phyloP scores from a whole-genome alignment of 164 flowering plant species.

The Chimonanthus praecox region DNA sequence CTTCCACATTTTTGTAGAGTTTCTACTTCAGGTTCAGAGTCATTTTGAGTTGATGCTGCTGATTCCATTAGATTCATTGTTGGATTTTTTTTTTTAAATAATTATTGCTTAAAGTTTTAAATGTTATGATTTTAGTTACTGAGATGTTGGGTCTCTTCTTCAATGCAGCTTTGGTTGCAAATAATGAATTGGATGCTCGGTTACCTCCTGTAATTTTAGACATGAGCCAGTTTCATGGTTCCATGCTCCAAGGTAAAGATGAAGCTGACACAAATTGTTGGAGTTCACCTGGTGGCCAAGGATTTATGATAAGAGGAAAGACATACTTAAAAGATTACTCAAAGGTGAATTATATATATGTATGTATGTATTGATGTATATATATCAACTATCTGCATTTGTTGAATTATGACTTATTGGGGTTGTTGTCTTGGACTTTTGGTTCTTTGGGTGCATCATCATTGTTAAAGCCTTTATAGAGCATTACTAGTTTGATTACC shows the following conservation, averaged over 20 bases:
- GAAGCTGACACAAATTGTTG: constrained; percentile 71
- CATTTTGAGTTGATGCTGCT: no score
- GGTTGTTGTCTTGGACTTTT: neutral
- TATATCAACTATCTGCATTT: neutral
- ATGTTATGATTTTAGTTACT: neutral
- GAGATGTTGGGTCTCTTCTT: constrained; percentile 4
- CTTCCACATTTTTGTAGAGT: no score
- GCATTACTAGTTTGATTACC: no score
- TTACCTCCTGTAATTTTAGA: constrained; percentile 42
- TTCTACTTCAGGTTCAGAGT: no score
- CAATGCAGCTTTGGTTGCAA: constrained; percentile 39
- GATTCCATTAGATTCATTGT: neutral
- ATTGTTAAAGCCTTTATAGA: neutral
- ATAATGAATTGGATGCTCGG: constrained; percentile 43
- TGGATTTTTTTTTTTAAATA: no score
- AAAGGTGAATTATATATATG: constrained; percentile 43
- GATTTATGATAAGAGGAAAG: constrained; percentile 88
- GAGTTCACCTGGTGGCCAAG: constrained; percentile 69
- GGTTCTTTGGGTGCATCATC: neutral
- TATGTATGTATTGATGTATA: no score
- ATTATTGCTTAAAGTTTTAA: neutral
- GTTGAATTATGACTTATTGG: neutral
- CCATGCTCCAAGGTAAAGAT: constrained; percentile 58
- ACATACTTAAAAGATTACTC: constrained; percentile 69
- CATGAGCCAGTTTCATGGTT: constrained; percentile 47